These are phyloP conservation scores for Ophiostoma himal-ulmi DNA, from an alignment of 2,329 filamentous ascomycete species.

Conservation along the genomic window DNA sequence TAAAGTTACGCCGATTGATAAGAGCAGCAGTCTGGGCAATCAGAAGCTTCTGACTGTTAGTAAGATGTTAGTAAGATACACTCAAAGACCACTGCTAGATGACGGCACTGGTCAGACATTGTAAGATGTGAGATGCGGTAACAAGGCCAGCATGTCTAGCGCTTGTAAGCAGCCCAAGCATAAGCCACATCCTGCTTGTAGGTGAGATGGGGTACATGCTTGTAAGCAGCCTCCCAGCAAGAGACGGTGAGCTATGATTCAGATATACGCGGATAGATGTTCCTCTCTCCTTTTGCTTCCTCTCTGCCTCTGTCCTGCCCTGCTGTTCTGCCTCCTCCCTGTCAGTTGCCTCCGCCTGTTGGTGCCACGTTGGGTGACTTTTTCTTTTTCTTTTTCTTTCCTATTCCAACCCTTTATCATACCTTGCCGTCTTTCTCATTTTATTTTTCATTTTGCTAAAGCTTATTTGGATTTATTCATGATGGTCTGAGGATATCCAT, in stretches of 20 bases:
- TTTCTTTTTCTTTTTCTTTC: not conserved
- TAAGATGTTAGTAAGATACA: not conserved
- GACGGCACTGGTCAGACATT: not conserved
- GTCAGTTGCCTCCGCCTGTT: not conserved
- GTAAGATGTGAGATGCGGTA: slow-evolving; percentile 3
- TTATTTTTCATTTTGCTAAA: no score
- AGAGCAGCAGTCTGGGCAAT: not conserved
- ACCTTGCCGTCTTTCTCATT: not conserved
- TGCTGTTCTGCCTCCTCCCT: not conserved
- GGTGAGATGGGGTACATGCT: not conserved
- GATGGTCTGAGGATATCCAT: not conserved
- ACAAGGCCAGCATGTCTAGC: not conserved
- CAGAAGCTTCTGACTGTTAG: not conserved
- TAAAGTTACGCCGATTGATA: slow-evolving; percentile 9
- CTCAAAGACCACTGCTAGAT: not conserved
- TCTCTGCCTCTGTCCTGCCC: not conserved
- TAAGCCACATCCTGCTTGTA: no score
- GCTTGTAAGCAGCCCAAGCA: not conserved
- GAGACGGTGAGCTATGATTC: not conserved
- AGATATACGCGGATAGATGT: not conserved
- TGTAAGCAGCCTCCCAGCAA: not conserved
- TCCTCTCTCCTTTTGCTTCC: not conserved
- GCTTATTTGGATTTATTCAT: not conserved
- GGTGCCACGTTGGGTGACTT: not conserved
- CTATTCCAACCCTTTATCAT: not conserved